Base-by-base conservation (phyloP, 176 grass and related monocot species). In the Puccinellia tenuiflora region DNA sequence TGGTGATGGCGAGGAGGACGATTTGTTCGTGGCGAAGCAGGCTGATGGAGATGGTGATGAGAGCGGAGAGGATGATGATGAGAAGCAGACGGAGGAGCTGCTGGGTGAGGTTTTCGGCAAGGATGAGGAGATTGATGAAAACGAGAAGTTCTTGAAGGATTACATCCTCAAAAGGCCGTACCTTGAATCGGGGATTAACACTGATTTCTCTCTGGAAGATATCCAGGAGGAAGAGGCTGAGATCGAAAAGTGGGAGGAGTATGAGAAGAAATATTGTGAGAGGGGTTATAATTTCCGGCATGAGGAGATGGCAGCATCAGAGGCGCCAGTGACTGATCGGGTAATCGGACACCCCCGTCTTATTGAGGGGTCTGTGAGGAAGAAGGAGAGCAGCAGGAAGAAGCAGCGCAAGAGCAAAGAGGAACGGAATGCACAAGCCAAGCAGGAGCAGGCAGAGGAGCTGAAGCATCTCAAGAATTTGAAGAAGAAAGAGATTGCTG, bases 401-500 rank as follows among this genome's bases (percentile, higher is more conserved):
- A 64, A 86, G 52, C 91, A 99, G 75, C 75, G 96, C 35, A 99
- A 94, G 86, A 99, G 87, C 76, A 99, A 99, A 67, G 90, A 96
- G 89, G 91, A 99, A 82, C 81, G 93, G 55, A 90, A 88, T 61
- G 89, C 86, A 18, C 89, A 50, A 37, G 84, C 77, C 16, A 94
- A 92, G 85, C 78, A 85, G 35, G 88, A 94, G 75, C 92, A 87
- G 74, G 85, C 83, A 6, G 89, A 99, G 54, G 93, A 99, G 87
- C 76, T 99, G 28, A 94, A 99, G 84, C 97, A 92, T 52, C 82
- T 99, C 48, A 99, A 96, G 78, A 99, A 99, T 78, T 55, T 99
- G 74, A 99, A 99, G 91, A 99, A 90, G 88, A 99, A 90, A 86
- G 93, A 96, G 91, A 99, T 99, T 38, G 77, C 89, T 18, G 93